phyloP scores from a whole-genome alignment of 164 flowering plant species.

The Vitis labrusca region DNA sequence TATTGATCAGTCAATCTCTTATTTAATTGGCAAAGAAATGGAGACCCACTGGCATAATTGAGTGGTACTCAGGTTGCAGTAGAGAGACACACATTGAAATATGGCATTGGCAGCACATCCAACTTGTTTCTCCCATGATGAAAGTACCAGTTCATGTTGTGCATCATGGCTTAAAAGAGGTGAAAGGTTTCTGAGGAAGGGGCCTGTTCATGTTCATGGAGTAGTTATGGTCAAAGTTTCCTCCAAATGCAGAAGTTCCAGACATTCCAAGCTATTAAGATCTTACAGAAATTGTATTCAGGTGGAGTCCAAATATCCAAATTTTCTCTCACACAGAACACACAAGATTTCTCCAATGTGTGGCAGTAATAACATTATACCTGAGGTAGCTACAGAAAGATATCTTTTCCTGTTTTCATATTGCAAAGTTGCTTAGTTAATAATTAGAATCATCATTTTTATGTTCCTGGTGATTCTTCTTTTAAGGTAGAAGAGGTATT shows the following conservation, averaged over 20 bases:
- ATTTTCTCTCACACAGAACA: constrained; percentile 10
- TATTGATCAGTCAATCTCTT: too few relatives aligned
- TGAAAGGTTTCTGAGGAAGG: constrained; percentile 15
- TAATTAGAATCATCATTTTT: not conserved
- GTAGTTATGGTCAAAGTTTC: constrained; percentile 21
- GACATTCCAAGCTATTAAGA: constrained; percentile 13
- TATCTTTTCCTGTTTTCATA: not conserved
- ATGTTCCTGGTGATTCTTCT: not conserved
- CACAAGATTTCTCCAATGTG: constrained; percentile 12
- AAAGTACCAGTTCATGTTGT: constrained; percentile 15
- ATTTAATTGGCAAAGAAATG: too few relatives aligned
- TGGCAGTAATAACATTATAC: constrained; percentile 4
- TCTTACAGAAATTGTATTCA: constrained; percentile 9
- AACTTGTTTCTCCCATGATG: constrained; percentile 23
- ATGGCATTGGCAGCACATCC: constrained; percentile 45
- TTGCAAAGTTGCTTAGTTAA: not conserved
- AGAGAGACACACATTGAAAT: constrained; percentile 8
- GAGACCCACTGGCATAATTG: too few relatives aligned
- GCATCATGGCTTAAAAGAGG: constrained; percentile 15
- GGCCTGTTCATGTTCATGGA: constrained; percentile 10
- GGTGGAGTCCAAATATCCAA: constrained; percentile 15
- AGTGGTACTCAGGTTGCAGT: constrained; percentile 23
- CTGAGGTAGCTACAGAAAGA: constrained; percentile 29
- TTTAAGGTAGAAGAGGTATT: constrained; percentile 25
- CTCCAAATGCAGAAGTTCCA: constrained; percentile 19